A percentile compares a stretch with the other conserved stretches of the same genome.
These are phyloP conservation scores for Pyrenochaeta sp. DNA, from an alignment of 2,329 filamentous ascomycete species.

Conservation along the genomic window DNA sequence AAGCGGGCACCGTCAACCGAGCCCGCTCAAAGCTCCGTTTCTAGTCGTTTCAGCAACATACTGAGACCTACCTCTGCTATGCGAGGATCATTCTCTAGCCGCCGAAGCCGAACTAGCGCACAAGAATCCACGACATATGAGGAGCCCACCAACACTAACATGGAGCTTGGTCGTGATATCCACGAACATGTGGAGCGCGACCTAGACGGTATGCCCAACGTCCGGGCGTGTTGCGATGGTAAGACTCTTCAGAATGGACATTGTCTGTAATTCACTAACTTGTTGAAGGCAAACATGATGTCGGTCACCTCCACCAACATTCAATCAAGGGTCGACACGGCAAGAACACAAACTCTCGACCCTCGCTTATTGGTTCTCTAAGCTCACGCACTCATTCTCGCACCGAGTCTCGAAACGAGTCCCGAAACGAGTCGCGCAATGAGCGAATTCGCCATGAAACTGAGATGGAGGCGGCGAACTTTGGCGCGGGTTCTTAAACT, in stretches of 20 bases:
- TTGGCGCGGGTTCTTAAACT: conserved; percentile 37
- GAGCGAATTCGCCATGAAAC: conserved; percentile 32
- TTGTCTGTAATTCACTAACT: conserved; percentile 20
- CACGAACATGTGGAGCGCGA: conserved; percentile 81
- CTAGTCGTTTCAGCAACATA: conserved; percentile 56
- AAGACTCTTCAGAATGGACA: conserved; percentile 52
- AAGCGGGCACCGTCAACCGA: conserved; percentile 44
- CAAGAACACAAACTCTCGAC: conserved; percentile 32
- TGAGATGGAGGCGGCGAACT: conserved; percentile 38
- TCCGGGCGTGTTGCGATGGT: conserved; percentile 97
- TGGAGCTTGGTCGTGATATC: conserved; percentile 78
- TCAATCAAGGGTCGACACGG: conserved; percentile 43
- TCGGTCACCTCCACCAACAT: conserved; percentile 54
- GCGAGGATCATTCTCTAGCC: conserved; percentile 60
- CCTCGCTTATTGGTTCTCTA: conserved; percentile 43
- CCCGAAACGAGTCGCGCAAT: conserved; percentile 34
- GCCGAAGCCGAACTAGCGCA: conserved; percentile 52
- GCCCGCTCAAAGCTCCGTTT: conserved; percentile 53
- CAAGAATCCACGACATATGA: conserved; percentile 54
- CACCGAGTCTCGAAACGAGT: conserved; percentile 34
- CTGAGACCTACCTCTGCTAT: conserved; percentile 54
- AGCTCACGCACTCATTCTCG: conserved; percentile 46
- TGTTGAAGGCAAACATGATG: conserved; percentile 58
- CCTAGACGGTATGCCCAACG: conserved; percentile 86
- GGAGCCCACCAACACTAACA: conserved; percentile 72